Evolutionary conservation across 2,329 filamentous ascomycete genomes (phyloP).

Genomic region (Colletotrichum paranaense): DNA sequence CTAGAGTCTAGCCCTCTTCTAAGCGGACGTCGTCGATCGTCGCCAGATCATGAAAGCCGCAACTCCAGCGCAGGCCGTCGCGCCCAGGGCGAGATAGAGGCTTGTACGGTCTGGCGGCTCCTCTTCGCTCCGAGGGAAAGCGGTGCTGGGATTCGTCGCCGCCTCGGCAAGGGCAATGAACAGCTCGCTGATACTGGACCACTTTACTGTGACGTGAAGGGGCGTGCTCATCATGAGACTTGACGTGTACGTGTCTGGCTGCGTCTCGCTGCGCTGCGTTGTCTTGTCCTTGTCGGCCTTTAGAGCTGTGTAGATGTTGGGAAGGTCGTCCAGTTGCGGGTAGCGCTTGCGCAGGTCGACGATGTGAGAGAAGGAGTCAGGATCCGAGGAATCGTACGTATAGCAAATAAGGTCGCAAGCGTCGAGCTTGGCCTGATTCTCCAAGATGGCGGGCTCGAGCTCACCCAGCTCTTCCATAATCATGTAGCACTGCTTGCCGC

Average conservation of each 20-base stretch:
- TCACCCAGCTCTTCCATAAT: constrained; percentile 96
- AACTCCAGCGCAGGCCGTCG: constrained; percentile 71
- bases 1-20: background rate
- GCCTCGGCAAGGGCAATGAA: constrained; percentile 93
- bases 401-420: constrained; percentile 95
- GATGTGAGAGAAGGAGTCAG: constrained; percentile 94
- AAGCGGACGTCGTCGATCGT: constrained; percentile 62
- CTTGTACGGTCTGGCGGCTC: constrained; percentile 85
- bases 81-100: constrained; percentile 86
- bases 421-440: constrained; percentile 90
- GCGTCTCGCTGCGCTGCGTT: constrained; percentile 90
- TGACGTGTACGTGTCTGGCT: constrained; percentile 92
- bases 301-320: constrained; percentile 89
- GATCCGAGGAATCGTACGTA: constrained; percentile 95
- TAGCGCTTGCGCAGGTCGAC: constrained; percentile 83
- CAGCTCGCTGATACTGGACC: constrained; percentile 92
- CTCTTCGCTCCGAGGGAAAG: constrained; percentile 90
- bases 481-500: constrained; percentile 96
- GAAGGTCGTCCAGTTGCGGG: constrained; percentile 87
- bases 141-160: constrained; percentile 88
- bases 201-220: constrained; percentile 93
- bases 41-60: constrained; percentile 76
- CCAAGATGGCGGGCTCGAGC: constrained; percentile 92
- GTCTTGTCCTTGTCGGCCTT: constrained; percentile 98
- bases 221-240: constrained; percentile 89